These are phyloP conservation scores for Trichoderma sp. DNA, from an alignment of 2,329 filamentous ascomycete genomes.

Conservation along the genomic window DNA sequence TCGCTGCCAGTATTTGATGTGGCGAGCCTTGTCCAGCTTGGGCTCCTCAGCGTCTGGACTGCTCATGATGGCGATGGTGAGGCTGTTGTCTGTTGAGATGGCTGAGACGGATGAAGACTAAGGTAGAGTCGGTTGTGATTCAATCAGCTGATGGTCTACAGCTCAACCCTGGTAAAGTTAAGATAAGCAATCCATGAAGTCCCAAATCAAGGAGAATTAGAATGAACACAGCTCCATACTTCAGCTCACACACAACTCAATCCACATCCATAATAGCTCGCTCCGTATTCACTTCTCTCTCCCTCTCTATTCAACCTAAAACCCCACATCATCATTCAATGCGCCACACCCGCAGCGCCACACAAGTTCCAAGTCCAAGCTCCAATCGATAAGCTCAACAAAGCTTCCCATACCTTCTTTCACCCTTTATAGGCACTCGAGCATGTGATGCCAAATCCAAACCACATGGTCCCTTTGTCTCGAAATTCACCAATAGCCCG, in stretches of 20 bases:
- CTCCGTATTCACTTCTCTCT: no score
- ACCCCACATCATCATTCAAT: neutral
- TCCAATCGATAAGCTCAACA: slow-evolving; percentile 16
- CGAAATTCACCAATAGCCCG: neutral
- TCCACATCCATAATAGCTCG: neutral
- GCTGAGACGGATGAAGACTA: neutral
- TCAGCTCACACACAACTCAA: neutral
- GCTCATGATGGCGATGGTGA: neutral
- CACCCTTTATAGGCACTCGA: neutral
- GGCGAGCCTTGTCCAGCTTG: slow-evolving; percentile 59
- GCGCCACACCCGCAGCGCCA: slow-evolving; percentile 16
- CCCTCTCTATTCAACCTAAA: neutral
- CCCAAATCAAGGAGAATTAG: neutral
- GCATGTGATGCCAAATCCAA: slow-evolving; percentile 1
- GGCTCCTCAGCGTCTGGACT: neutral
- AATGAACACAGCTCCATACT: neutral
- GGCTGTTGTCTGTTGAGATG: neutral
- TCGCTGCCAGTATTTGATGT: slow-evolving; percentile 90
- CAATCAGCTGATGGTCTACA: neutral
- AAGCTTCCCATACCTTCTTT: neutral
- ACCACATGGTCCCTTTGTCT: neutral
- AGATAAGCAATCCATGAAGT: neutral
- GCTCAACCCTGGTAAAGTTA: neutral
- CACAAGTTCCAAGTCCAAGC: neutral
- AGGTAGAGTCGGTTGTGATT: neutral